Conservation (phyloP, 1,139 yeast species). For the Diutina pseudorugosa region DNA sequence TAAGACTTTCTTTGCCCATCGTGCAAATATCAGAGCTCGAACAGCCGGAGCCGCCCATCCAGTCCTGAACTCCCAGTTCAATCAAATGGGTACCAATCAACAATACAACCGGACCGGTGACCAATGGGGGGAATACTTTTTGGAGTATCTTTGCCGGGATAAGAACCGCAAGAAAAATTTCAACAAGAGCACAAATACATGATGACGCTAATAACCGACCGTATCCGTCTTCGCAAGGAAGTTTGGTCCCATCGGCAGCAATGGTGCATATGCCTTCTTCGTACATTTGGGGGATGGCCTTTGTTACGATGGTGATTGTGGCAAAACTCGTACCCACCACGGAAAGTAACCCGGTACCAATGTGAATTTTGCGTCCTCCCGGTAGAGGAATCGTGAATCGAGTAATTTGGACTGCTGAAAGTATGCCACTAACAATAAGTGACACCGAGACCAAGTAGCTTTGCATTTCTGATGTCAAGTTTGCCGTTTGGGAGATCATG, state of each 20-base stretch:
- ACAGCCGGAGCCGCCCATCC: conserved; percentile 86
- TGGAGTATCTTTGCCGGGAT: conserved; percentile 62
- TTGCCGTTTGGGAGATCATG: conserved; percentile 49
- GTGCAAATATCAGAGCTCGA: conserved; percentile 16
- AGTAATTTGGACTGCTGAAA: conserved; percentile 69
- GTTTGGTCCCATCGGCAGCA: conserved; percentile 41
- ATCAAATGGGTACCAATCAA: conserved; percentile 65
- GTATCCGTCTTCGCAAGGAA: conserved; percentile 82
- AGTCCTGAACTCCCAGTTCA: conserved; percentile 62
- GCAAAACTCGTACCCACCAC: conserved; percentile 89
- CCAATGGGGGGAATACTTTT: conserved; percentile 73
- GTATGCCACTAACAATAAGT: conserved; percentile 61
- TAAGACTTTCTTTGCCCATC: conserved; percentile 28
- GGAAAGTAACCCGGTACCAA: conserved; percentile 80
- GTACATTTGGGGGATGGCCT: conserved; percentile 76
- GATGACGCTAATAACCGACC: conserved; percentile 79
- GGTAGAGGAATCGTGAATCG: conserved; percentile 44
- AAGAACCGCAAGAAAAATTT: conserved; percentile 54
- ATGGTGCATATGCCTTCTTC: conserved; percentile 49
- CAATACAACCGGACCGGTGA: conserved; percentile 85
- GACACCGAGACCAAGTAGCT: conserved; percentile 73
- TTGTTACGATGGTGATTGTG: conserved; percentile 66
- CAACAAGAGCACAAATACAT: conserved; percentile 63
- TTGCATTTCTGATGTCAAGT: conserved; percentile 34
- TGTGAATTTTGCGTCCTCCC: conserved; percentile 41